Evolutionary conservation across 495 filamentous ascomycete species (phyloP), one percentile per base, ranked within the genome.

Genomic region (Mycothermus thermophilus): DNA sequence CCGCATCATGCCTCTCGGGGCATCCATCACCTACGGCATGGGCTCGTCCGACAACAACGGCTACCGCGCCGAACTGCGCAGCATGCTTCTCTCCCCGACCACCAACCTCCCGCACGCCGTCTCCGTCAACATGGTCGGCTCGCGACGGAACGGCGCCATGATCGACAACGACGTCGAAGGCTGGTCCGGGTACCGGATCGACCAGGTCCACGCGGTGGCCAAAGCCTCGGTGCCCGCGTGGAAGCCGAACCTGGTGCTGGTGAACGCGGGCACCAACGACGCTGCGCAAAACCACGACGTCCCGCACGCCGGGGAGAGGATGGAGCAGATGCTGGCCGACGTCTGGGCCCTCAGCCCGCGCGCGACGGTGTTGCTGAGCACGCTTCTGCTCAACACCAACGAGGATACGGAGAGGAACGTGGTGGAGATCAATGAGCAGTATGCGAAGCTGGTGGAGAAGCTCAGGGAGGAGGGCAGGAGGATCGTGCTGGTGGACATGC

Each of bases 101-200:
- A 50, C 50, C 21, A 57, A 58, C 38, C 18, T 12, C 13, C n/a
- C n/a, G n/a, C n/a, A n/a, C n/a, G n/a, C n/a, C n/a, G n/a, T n/a
- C n/a, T n/a, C n/a, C n/a, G 65, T 71, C 9, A 62, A 72, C 46
- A 69, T 72, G 59, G 58, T 73, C 11, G 69, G 71, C 8, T 61
- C 54, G 21, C 32, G 48, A 27, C 44, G 46, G 8, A 47, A 51
- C 41, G 69, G 71, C 12, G 62, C 45, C 3, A 72, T 73, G 64
- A 20, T 40, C 29, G 59, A 75, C 44, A 67, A 68, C 51, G 63
- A 64, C 15, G 56, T 64, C 38, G 69, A 75, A 38, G 71, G 66
- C 24, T 66, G 64, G 42, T 53, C 58, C 1, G 67, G 67, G 26
- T 55, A 42, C 35, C 49, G 57, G 35, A 60, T 75, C 40, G 58